phyloP scores from a whole-genome alignment of 2,329 filamentous ascomycete genomes.

The Alternaria brassicicola region DNA sequence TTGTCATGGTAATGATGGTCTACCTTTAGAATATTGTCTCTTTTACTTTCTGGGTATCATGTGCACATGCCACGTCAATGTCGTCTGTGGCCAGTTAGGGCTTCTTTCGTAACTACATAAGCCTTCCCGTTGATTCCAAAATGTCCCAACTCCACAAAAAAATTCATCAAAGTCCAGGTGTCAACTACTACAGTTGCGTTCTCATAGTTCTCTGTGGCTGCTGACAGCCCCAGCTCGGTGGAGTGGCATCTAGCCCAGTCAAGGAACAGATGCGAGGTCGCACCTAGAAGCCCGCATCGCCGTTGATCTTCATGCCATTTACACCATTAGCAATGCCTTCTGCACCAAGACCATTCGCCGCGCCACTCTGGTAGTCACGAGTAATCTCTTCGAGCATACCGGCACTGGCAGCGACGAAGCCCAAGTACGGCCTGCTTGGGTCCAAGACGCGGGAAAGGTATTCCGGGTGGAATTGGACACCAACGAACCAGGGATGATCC shows the following conservation, averaged over 20 bases:
- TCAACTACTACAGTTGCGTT: not conserved
- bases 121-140: not conserved
- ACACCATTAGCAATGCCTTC: slow-evolving; percentile 36
- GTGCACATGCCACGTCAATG: slow-evolving; percentile 11
- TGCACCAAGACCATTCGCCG: slow-evolving; percentile 15
- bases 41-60: slow-evolving; percentile 14
- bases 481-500: slow-evolving; percentile 84
- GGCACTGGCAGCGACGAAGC: slow-evolving; percentile 80
- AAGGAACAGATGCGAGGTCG: not conserved
- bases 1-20: not conserved
- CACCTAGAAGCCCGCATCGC: slow-evolving; percentile 22
- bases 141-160: not conserved
- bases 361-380: slow-evolving; percentile 32
- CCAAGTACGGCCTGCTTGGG: slow-evolving; percentile 78
- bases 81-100: not conserved
- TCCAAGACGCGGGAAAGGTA: slow-evolving; percentile 77
- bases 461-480: slow-evolving; percentile 89
- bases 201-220: not conserved
- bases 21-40: not conserved
- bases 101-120: slow-evolving; percentile 6
- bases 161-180: not conserved
- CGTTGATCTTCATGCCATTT: slow-evolving; percentile 28
- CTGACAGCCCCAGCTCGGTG: not conserved
- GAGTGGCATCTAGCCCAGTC: not conserved
- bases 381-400: slow-evolving; percentile 65